Percentiles rank a stretch among this genome's conserved stretches.
phyloP scores from a whole-genome alignment of 2,329 filamentous ascomycete genomes.

The Aciculosporium take region DNA sequence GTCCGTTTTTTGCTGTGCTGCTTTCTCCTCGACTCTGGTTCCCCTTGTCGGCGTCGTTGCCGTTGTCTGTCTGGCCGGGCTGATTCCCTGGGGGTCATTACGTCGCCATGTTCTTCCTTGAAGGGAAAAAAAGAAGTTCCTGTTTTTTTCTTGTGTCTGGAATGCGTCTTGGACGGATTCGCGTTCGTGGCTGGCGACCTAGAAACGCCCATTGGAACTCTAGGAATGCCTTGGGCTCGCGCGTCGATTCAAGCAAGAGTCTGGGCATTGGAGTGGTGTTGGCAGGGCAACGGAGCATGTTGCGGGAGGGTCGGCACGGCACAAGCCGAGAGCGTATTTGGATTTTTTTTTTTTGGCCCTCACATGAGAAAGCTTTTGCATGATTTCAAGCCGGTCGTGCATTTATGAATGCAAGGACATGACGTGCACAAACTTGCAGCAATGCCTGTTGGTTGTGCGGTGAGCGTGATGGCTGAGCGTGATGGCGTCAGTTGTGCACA shows the following conservation, averaged over 20 bases:
- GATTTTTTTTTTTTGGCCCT: background rate
- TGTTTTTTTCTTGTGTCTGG: background rate
- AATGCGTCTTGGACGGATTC: no score
- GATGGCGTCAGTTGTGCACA: no score
- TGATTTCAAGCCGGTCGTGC: no score
- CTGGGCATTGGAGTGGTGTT: background rate
- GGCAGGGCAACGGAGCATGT: constrained; percentile 2
- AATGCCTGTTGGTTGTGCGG: no score
- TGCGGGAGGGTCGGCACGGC: background rate
- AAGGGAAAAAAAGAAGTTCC: background rate
- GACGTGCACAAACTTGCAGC: no score
- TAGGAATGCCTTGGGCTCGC: background rate
- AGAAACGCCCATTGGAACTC: background rate
- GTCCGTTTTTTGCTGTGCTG: constrained; percentile 23
- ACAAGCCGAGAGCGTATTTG: no score
- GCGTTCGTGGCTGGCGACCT: no score
- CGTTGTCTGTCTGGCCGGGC: constrained; percentile 11
- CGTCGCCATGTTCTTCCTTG: background rate
- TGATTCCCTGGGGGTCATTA: constrained; percentile 6
- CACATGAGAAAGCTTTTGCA: no score
- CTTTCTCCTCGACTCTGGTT: constrained; percentile 17
- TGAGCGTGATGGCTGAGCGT: no score
- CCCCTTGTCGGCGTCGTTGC: constrained; percentile 15
- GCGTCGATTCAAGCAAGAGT: background rate
- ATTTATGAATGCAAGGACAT: no score